Percentiles rank a stretch among this genome's conserved stretches.
These are phyloP conservation scores for Aureobasidium sp. DNA, from an alignment of 2,329 filamentous ascomycete species.

Conservation along the genomic window DNA sequence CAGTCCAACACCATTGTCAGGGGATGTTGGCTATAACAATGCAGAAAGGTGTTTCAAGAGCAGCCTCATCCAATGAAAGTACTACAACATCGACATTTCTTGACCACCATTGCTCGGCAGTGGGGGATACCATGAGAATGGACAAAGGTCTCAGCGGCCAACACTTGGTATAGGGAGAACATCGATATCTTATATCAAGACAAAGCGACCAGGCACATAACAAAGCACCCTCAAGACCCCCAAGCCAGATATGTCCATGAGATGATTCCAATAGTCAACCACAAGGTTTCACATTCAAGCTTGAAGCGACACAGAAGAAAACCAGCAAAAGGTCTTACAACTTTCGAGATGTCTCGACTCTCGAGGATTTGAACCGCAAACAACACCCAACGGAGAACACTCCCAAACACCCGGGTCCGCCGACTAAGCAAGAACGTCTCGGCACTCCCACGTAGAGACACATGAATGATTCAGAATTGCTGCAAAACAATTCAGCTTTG, in stretches of 20 bases:
- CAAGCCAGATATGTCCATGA: neutral
- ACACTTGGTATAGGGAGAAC: no score
- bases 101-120: neutral
- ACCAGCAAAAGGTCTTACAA: neutral
- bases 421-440: neutral
- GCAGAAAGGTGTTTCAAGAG: neutral
- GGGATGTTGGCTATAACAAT: neutral
- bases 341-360: neutral
- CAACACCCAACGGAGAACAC: neutral
- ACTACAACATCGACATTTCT: no score
- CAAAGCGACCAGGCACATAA: neutral
- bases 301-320: neutral
- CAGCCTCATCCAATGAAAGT: neutral
- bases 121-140: neutral
- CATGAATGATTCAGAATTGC: neutral
- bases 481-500: neutral
- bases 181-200: neutral
- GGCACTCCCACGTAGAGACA: neutral
- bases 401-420: neutral
- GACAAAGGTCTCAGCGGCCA: no score
- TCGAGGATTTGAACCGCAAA: neutral
- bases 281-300: neutral
- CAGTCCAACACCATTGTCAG: accelerated
- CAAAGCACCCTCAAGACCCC: neutral
- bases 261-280: neutral